Evolutionary conservation across 2,329 filamentous ascomycete species (phyloP).

Genomic region (Colletotrichum kahawae): DNA sequence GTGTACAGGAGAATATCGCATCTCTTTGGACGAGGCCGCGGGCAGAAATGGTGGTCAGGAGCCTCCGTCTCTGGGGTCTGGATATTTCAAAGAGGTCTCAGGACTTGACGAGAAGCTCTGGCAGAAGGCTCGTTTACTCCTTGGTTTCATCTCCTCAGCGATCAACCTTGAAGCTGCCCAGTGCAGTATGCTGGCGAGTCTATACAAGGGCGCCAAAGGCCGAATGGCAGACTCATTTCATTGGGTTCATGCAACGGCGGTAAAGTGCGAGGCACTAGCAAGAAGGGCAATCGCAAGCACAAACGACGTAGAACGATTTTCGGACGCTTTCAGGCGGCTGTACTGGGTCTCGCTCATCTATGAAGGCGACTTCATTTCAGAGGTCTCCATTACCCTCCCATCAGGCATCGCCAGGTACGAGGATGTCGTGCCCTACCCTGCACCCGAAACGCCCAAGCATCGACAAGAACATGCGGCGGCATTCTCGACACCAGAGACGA

Average conservation of each 20-base stretch:
- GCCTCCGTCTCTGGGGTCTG: not conserved
- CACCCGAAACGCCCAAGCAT: not conserved
- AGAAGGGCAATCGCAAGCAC: not conserved
- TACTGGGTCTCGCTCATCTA: conserved; percentile 35
- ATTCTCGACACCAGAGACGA: not conserved
- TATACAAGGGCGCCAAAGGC: conserved; percentile 30
- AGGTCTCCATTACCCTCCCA: conserved; percentile 30
- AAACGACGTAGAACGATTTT: not conserved
- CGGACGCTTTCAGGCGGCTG: conserved; percentile 29
- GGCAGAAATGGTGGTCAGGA: not conserved
- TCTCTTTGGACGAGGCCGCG: not conserved
- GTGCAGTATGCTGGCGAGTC: conserved; percentile 30
- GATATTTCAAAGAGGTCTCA: not conserved
- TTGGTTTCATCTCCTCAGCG: conserved; percentile 25
- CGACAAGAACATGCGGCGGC: not conserved
- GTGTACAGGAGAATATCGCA: not conserved
- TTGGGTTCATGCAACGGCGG: conserved; percentile 29
- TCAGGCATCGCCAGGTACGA: conserved; percentile 35
- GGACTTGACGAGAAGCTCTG: conserved; percentile 21
- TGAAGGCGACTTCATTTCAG: conserved; percentile 34
- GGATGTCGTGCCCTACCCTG: conserved; percentile 29
- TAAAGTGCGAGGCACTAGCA: conserved; percentile 31
- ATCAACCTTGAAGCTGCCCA: conserved; percentile 28
- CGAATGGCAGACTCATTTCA: conserved; percentile 28
- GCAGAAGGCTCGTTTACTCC: conserved; percentile 27